Conservation (phyloP, 2,329 filamentous ascomycete genomes). For the Geoglossum cookeanum region DNA sequence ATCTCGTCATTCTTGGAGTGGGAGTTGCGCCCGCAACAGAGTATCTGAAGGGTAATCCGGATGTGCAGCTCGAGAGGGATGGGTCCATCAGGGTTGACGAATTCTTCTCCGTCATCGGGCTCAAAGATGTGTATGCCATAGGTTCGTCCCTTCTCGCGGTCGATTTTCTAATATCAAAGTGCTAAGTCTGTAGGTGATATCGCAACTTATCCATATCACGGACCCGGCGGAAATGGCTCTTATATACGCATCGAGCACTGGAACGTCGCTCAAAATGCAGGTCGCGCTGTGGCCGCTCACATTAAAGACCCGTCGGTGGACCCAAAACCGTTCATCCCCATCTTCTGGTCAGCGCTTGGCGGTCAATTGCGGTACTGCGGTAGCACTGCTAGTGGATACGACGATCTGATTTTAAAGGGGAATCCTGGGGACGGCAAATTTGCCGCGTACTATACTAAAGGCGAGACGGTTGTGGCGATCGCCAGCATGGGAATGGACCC, state of each 20-base stretch:
- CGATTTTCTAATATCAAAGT: too few relatives aligned
- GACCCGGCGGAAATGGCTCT: constrained; percentile 59
- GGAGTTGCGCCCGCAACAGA: constrained; percentile 75
- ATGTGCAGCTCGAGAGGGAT: constrained; percentile 55
- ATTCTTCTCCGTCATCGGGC: constrained; percentile 53
- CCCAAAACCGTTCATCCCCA: constrained; percentile 62
- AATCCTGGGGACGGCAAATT: constrained; percentile 53
- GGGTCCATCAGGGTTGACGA: constrained; percentile 73
- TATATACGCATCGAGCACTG: constrained; percentile 83
- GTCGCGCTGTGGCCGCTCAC: constrained; percentile 57
- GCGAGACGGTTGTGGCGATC: constrained; percentile 73
- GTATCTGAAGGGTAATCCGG: constrained; percentile 55
- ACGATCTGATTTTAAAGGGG: constrained; percentile 67
- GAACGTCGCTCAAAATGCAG: constrained; percentile 92
- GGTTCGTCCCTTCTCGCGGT: background rate
- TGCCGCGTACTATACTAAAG: constrained; percentile 73
- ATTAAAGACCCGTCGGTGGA: constrained; percentile 47
- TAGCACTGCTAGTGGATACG: constrained; percentile 64
- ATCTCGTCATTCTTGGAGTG: constrained; percentile 80
- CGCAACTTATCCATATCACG: constrained; percentile 82
- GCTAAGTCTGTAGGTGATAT: constrained; percentile 45
- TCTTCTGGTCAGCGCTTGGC: constrained; percentile 93
- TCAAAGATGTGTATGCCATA: constrained; percentile 75
- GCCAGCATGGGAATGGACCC: constrained; percentile 85
- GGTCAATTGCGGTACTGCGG: constrained; percentile 86